Conservation (phyloP, 2,329 filamentous ascomycete species). For the Tolypocladium pustulatum region DNA sequence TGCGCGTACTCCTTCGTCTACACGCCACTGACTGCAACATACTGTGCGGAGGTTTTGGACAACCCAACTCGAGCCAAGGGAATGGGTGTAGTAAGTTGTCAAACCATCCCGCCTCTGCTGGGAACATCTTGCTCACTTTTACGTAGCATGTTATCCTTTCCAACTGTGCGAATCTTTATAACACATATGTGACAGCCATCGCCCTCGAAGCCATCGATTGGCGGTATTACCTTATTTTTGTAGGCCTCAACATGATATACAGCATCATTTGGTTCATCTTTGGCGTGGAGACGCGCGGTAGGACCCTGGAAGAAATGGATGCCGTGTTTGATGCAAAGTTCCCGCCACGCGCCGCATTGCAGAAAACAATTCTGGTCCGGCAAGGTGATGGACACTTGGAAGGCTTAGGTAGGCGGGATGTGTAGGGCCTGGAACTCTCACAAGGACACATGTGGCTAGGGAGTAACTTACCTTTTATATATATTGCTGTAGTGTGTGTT, state of each 20-base stretch:
- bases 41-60: conserved; percentile 22
- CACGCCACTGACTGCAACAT: conserved; percentile 32
- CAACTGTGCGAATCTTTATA: conserved; percentile 20
- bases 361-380: conserved; percentile 18
- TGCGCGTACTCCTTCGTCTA: conserved; percentile 40
- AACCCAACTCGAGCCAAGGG: conserved; percentile 23
- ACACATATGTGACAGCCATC: conserved; percentile 19
- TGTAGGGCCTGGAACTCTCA: background rate
- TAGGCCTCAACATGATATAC: conserved; percentile 19
- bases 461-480: too few species aligned
- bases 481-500: too few species aligned
- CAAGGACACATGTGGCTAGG: too few species aligned
- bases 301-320: conserved; percentile 33
- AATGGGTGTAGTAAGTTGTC: conserved; percentile 18
- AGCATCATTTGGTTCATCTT: conserved; percentile 15
- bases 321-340: conserved; percentile 26
- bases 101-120: background rate
- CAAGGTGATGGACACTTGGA: conserved; percentile 10
- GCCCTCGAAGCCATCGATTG: conserved; percentile 19
- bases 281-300: conserved; percentile 18
- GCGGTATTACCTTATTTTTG: conserved; percentile 20
- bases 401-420: conserved; percentile 1
- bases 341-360: conserved; percentile 25
- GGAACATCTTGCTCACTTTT: conserved; percentile 1
- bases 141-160: conserved; percentile 15